phyloP scores from a whole-genome alignment of 352 stramenopile species.

The Peronospora destructor region DNA sequence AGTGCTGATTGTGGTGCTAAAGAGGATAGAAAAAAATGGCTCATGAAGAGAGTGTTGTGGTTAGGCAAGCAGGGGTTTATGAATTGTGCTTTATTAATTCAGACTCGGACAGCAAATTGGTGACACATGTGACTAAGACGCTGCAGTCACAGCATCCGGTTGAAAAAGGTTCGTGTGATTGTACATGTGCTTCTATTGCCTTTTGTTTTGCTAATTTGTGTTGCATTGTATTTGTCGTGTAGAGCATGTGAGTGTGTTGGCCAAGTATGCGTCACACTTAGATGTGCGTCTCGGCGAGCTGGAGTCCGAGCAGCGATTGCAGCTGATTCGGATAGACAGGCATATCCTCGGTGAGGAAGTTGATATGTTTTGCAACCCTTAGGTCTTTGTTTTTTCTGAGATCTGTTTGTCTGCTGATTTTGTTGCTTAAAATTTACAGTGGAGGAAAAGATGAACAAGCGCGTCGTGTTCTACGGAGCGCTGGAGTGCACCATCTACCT shows the following conservation, averaged over 20 bases:
- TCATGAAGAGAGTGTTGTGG: conserved; percentile 1
- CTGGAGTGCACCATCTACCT: conserved; percentile 73
- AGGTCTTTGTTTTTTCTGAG: not conserved
- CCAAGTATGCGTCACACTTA: conserved; percentile 76
- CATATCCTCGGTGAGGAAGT: conserved; percentile 53
- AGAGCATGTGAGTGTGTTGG: conserved; percentile 76
- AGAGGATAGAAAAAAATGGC: not conserved
- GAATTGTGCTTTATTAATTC: conserved; percentile 75
- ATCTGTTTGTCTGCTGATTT: not conserved
- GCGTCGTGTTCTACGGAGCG: conserved; percentile 61
- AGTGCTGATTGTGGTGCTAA: conserved; percentile 5
- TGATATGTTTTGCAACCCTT: not conserved
- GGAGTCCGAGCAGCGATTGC: conserved; percentile 69
- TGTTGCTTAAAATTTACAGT: conserved; percentile 27
- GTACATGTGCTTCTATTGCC: not conserved
- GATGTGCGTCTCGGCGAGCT: conserved; percentile 73
- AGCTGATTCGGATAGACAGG: conserved; percentile 67
- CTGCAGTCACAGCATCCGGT: conserved; percentile 76
- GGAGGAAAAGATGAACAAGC: conserved; percentile 73
- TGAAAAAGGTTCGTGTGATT: conserved; percentile 49
- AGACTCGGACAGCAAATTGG: conserved; percentile 62
- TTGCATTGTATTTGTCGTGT: not conserved
- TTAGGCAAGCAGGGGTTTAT: conserved; percentile 44
- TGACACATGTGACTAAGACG: conserved; percentile 77
- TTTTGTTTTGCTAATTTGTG: not conserved